Evolutionary conservation across 495 filamentous ascomycete genomes (phyloP).

Genomic region (Tetracladium setigerum): DNA sequence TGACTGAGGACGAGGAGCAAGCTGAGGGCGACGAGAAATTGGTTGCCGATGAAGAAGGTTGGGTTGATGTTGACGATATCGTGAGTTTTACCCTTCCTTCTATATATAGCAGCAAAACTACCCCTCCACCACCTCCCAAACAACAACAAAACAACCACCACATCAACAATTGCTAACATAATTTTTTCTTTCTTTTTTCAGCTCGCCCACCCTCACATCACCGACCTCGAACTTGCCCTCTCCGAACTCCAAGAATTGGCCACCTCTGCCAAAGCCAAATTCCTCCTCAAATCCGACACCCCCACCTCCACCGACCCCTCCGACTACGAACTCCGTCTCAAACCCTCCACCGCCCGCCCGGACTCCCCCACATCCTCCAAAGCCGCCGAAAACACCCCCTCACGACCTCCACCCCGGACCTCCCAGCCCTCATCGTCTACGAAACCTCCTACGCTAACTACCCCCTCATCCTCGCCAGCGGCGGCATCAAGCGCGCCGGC

Average conservation of each 20-base stretch:
- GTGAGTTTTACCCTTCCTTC: slow-evolving; percentile 23
- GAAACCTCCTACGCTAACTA: slow-evolving; percentile 79
- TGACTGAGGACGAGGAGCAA: slow-evolving; percentile 27
- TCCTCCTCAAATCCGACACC: slow-evolving; percentile 24
- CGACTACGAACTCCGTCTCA: slow-evolving; percentile 82
- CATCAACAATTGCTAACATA: background rate
- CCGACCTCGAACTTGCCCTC: slow-evolving; percentile 25
- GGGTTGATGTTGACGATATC: slow-evolving; percentile 30
- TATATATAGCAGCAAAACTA: background rate
- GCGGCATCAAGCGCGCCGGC: slow-evolving; percentile 70
- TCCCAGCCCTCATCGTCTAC: slow-evolving; percentile 68
- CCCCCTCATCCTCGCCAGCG: slow-evolving; percentile 61
- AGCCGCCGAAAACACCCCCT: slow-evolving; percentile 59
- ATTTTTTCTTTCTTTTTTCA: slow-evolving; percentile 6
- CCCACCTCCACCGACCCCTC: slow-evolving; percentile 37
- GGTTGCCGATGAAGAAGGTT: slow-evolving; percentile 33
- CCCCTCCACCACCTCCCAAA: background rate
- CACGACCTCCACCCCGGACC: slow-evolving; percentile 48
- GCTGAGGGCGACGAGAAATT: slow-evolving; percentile 29
- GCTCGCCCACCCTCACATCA: slow-evolving; percentile 29
- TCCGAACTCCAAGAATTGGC: slow-evolving; percentile 29
- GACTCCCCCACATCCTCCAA: slow-evolving; percentile 75
- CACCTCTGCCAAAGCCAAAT: slow-evolving; percentile 19
- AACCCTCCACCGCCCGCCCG: slow-evolving; percentile 70
- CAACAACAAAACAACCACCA: background rate